Evolutionary conservation across 148 eudicot species (phyloP).

Genomic region (Camellia granthamiana): DNA sequence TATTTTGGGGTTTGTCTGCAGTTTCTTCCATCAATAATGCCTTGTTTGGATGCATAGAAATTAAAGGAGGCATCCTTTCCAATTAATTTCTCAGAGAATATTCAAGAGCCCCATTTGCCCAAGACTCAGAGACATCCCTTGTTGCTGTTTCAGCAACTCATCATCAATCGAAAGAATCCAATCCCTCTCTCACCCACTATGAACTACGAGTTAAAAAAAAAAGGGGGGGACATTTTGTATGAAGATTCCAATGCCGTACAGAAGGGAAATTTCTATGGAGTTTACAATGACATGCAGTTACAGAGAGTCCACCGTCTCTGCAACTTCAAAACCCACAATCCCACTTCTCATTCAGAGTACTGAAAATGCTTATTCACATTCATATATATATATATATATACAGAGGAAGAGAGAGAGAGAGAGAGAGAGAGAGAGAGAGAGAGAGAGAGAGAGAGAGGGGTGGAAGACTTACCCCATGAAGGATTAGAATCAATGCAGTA

Average conservation of each 20-base stretch:
- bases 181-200: not conserved
- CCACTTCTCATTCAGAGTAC: slow-evolving; percentile 13
- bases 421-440: not conserved
- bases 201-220: not conserved
- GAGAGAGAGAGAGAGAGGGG: slow-evolving; percentile 8
- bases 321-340: slow-evolving; percentile 11
- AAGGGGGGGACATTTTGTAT: not conserved
- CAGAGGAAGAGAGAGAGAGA: not conserved
- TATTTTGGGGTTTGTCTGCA: not conserved
- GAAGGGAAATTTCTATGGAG: not conserved
- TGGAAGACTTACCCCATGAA: slow-evolving; percentile 71
- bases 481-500: slow-evolving; percentile 99
- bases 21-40: not conserved
- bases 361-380: not conserved
- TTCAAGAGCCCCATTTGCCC: not conserved
- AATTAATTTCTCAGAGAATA: not conserved
- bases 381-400: not conserved
- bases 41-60: slow-evolving; percentile 2
- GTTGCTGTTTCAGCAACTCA: not conserved
- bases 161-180: slow-evolving; percentile 13
- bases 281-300: not conserved
- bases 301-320: not conserved
- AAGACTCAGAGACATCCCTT: not conserved
- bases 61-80: not conserved
- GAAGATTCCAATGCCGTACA: not conserved